Base-by-base conservation (phyloP, 768 basidiomycete species). In the Asterophora lycoperdoides region DNA sequence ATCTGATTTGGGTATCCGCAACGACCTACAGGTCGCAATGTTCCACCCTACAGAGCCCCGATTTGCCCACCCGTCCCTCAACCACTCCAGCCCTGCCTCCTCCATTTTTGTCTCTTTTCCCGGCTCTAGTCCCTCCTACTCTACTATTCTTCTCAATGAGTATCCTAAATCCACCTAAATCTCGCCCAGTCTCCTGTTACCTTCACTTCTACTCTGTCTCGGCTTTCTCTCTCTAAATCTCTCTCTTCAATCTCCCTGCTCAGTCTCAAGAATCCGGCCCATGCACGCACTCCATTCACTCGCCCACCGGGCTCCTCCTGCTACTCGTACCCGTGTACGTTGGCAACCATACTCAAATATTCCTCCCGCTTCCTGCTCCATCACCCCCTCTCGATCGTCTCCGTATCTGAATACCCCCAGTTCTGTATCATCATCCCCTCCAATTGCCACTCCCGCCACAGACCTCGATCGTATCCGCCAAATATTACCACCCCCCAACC, bases 331-430 rank as follows among this genome's bases (percentile, higher is more conserved):
- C 42, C 72, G 84, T 64, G 72, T 82, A 58, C 83, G 89, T 58
- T 90, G 88, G 87, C 89, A 89, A 69, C 88, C 88, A 56, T 91
- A 89, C 66, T 68, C 72, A 55, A 63, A 80, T 44, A 64, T 74
- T 46, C 61, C 68, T 46, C 67, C 67, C 38, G 59, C 76, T 37
- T 67, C 73, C 19, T 65, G 64, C 38, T 68, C 71, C 19, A 58
- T 63, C 43, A 64, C 64, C 42, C 62, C 64, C 44, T 63, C 74
- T 51, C 65, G 65, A 51, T 76, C 78, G 37, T 71, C 74, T 41
- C 38, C 45, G 7, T 78, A 74, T 72, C 72, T 80, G 51, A 68
- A 78, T 67, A 85, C 84, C 49, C 84, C 84, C 5, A 65, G 76
- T 42, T 75, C 78, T 59, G 71, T 78, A 63, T 56, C 76, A 54